Percentiles rank a stretch among this genome's conserved stretches.
These are phyloP conservation scores for Stachybotrys chlorohalonatus DNA, from an alignment of 2,329 filamentous ascomycete genomes.

Conservation along the genomic window DNA sequence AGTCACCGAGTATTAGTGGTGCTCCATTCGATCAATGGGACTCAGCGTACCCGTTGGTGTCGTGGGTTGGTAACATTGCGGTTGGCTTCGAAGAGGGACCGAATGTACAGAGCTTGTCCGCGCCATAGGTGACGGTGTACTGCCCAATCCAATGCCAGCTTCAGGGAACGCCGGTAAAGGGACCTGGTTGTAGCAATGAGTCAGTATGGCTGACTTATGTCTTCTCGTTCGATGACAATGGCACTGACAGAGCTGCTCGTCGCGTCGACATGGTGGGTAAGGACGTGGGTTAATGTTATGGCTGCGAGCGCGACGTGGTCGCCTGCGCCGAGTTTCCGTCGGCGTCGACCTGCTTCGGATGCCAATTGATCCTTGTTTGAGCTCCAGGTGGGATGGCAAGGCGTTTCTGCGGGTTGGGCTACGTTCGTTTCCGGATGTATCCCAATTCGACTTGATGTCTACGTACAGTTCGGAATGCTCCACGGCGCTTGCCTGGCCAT, in stretches of 20 bases:
- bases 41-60: conserved; percentile 64
- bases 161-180: conserved; percentile 86
- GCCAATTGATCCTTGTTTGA: background rate
- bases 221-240: conserved; percentile 3
- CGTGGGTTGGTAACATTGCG: conserved; percentile 73
- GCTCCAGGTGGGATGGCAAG: background rate
- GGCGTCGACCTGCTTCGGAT: background rate
- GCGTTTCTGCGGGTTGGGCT: too few relatives aligned
- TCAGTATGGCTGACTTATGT: conserved; percentile 6
- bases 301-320: background rate
- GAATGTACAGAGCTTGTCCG: conserved; percentile 91
- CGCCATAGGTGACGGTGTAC: conserved; percentile 91
- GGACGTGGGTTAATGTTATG: background rate
- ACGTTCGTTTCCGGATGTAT: background rate
- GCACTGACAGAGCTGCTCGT: conserved; percentile 41
- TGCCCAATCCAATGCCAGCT: conserved; percentile 90
- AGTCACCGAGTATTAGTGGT: background rate
- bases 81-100: conserved; percentile 91
- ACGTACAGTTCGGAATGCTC: background rate
- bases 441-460: background rate
- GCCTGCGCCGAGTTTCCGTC: background rate
- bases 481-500: background rate
- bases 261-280: conserved; percentile 20
- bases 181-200: conserved; percentile 33
- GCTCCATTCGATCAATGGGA: background rate